Evolutionary conservation across 2,329 filamentous ascomycete genomes (phyloP).

Genomic region (Whalleya microplaca): DNA sequence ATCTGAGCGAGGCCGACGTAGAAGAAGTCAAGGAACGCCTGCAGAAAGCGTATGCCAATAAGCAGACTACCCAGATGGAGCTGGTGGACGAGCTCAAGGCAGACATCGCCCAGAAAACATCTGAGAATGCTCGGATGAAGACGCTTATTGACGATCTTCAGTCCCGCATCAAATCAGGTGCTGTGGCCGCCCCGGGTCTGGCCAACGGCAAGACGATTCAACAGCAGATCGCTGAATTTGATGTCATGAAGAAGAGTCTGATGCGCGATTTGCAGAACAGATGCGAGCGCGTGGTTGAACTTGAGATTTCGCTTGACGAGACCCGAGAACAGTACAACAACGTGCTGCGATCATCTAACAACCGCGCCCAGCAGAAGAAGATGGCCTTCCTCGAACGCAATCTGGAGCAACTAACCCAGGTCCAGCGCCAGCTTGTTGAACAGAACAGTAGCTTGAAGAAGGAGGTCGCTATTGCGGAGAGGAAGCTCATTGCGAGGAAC

Average conservation of each 20-base stretch:
- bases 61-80: conserved; percentile 73
- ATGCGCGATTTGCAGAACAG: conserved; percentile 99
- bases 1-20: conserved; percentile 76
- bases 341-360: conserved; percentile 93
- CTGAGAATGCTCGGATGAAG: conserved; percentile 83
- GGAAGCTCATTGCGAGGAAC: conserved; percentile 94
- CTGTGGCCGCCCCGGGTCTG: conserved; percentile 58
- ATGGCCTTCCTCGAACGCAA: conserved; percentile 99
- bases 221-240: conserved; percentile 98
- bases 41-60: conserved; percentile 75
- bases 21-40: conserved; percentile 83
- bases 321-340: conserved; percentile 99
- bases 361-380: conserved; percentile 99
- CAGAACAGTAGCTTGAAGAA: conserved; percentile 98
- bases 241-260: conserved; percentile 99
- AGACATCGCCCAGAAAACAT: conserved; percentile 75
- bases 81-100: conserved; percentile 76
- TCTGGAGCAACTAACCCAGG: conserved; percentile 94
- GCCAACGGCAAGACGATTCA: conserved; percentile 88
- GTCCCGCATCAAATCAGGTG: conserved; percentile 68
- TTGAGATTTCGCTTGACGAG: conserved; percentile 96
- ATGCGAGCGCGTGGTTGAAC: conserved; percentile 95
- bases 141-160: conserved; percentile 80
- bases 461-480: conserved; percentile 97
- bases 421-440: conserved; percentile 96